Evolutionary conservation across 345 rosid genomes (phyloP).

Genomic region (Lumnitzera racemosa): DNA sequence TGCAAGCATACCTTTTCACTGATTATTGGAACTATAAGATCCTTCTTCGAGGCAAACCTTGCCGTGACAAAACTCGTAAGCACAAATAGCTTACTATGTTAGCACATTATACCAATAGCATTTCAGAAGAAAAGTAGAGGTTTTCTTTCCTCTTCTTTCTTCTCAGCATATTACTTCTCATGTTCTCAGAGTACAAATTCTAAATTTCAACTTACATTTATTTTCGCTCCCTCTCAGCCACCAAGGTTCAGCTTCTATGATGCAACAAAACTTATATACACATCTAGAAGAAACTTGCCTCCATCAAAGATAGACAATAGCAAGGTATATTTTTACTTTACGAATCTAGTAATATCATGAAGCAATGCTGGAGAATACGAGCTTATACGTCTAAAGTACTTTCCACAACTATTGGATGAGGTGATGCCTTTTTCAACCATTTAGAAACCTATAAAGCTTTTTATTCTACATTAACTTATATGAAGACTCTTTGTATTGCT

Average conservation of each 20-base stretch:
- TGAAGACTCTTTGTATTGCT: too few species aligned
- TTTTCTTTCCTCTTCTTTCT: too few species aligned
- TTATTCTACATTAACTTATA: not conserved
- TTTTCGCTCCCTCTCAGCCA: constrained; percentile 41
- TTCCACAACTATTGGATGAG: too few species aligned
- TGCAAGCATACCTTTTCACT: constrained; percentile 83
- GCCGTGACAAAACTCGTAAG: constrained; percentile 91
- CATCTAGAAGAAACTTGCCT: constrained; percentile 91
- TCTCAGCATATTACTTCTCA: not conserved
- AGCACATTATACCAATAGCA: too few species aligned
- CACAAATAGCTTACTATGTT: not conserved
- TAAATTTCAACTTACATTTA: constrained; percentile 3
- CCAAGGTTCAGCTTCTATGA: constrained; percentile 90
- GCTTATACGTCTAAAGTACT: too few species aligned
- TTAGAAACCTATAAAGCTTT: too few species aligned
- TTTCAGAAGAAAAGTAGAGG: too few species aligned
- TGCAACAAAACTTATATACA: constrained; percentile 80
- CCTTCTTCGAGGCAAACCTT: constrained; percentile 92
- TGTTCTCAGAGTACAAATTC: not conserved
- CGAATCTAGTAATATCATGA: not conserved
- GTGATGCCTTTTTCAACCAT: too few species aligned
- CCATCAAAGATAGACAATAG: constrained; percentile 69
- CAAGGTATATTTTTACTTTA: constrained; percentile 39
- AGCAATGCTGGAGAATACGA: too few species aligned
- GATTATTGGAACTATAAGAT: constrained; percentile 97